Base-by-base conservation (phyloP, 2,329 filamentous ascomycete species). In the Reticulascus tulasneorum region DNA sequence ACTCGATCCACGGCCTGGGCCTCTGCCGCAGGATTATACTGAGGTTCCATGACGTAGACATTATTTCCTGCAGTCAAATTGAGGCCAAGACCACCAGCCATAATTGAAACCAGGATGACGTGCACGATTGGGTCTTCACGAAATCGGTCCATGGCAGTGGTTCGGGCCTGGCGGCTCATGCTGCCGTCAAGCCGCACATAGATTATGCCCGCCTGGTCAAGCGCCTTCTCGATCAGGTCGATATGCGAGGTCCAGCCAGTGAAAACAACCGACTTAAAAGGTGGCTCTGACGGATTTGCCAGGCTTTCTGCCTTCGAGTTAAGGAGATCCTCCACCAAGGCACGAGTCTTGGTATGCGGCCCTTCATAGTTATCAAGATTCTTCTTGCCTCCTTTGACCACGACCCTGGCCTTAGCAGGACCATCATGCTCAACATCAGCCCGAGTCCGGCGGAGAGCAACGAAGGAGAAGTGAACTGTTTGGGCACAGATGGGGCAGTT, bases 31-130 rank as follows among this genome's bases (percentile, higher is more conserved):
- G 93, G 93, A 53, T 98, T 98, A 67, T 91, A 98, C 55, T 96
- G 90, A 6, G 93, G 93, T 58, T 98, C 93, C 91, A 98, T 97
- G 51, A 97, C 85, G 58, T 93, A 97, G 11, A 94, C 91, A 37
- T 78, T 84, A 55, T 82, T 93, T 21, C 84, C 91, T 1, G 86
- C 73, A 0, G 90, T 96, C 36, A 97, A 68, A 55, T 97, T 97
- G 24, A 97, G 79, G 11, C 91, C 91, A 12, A 96, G 76, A 13
- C 93, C 91, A 46, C 91, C 93, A 0, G 91, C 91, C 54, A 83
- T 88, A 60, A 96, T 94, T 9, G 88, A 95, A 11, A 95, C 88
- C 9, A 97, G 76, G 33, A 97, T 89, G 35, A 95, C 82, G 21
- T 81, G 80, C 23, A 94, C 75, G 2, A 59, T 63, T 4, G 76